Base-by-base conservation (phyloP, 164 flowering plant species). In the Akebia trifoliata region DNA sequence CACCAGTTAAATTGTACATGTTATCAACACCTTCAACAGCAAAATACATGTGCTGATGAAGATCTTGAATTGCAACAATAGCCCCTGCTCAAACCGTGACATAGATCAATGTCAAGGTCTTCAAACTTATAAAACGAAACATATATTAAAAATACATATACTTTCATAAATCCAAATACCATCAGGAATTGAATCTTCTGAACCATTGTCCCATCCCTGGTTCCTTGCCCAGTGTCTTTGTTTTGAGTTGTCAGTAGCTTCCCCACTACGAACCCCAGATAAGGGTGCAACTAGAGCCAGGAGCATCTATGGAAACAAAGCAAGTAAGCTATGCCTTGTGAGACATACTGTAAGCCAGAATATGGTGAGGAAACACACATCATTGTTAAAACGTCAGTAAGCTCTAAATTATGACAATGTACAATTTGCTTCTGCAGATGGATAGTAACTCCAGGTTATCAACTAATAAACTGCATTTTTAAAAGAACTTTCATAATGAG, bases 51-150 rank as follows among this genome's bases (percentile, higher is more conserved):
- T 93, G 99, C 60, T 93, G 89, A 39, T 84, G 75, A 48, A 87
- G 74, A 77, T 93, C 99, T 79, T 90, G 76, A 55, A 93, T 76
- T 17, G 96, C 92, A 70, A 93, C 87, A 78, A 87, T 71, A 18
- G 86, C 78, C 61, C 99, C 99, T 93, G 72, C 21, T 62, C 31
- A 65, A 60, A 29, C 50, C 34, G 64, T 37, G 31, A 66, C 29
- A 25, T 30, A 15, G 15, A 24, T 68, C 11, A 59, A 34, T 34
- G n/a, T 36, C 40, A 53, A 51, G 22, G 25, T 29, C 39, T 49
- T 22, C 42, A 61, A 31, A 21, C 17, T 24, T 38, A 20, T 24
- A 60, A 57, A 54, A 52, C 30, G 49, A 61, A 6, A 36, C 11
- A 4, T 12, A 28, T 48, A 36, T 9, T 44, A 48, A 28, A 54